phyloP scores from a whole-genome alignment of 768 basidiomycete species.

The Filobasidium floriforme region DNA sequence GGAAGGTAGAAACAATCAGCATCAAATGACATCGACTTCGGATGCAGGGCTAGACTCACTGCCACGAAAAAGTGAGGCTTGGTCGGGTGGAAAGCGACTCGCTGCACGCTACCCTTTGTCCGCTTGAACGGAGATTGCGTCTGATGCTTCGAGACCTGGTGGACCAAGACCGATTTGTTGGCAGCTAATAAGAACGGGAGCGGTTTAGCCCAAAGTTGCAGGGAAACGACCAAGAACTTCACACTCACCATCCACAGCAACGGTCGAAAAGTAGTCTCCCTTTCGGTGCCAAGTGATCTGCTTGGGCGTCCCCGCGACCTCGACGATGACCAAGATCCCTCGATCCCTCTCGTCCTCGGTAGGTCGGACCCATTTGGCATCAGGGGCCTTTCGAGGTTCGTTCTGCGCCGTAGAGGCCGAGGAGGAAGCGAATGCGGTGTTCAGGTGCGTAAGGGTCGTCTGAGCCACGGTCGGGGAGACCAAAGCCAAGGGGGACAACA shows the following conservation, averaged over 20 bases:
- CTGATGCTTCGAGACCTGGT: conserved; percentile 84
- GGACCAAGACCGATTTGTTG: conserved; percentile 86
- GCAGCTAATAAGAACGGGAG: conserved; percentile 47
- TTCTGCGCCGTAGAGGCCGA: conserved; percentile 40
- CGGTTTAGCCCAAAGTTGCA: background rate
- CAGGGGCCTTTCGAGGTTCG: conserved; percentile 36
- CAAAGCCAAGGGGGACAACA: conserved; percentile 41
- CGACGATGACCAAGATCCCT: conserved; percentile 47
- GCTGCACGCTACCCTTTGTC: conserved; percentile 80
- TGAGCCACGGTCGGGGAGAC: conserved; percentile 66
- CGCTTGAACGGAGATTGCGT: conserved; percentile 98
- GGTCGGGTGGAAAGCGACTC: conserved; percentile 85
- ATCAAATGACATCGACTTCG: no score
- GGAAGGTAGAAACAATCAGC: background rate
- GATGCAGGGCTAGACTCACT: conserved; percentile 52
- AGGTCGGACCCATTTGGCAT: conserved; percentile 47
- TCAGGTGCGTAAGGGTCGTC: conserved; percentile 55
- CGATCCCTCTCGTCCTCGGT: conserved; percentile 44
- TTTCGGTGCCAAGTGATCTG: conserved; percentile 87
- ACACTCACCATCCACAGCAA: conserved; percentile 61
- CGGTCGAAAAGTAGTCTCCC: conserved; percentile 91
- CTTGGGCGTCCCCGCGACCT: conserved; percentile 53
- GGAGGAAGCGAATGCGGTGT: conserved; percentile 53
- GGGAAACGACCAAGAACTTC: background rate
- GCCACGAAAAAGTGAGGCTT: conserved; percentile 98